phyloP scores from a whole-genome alignment of 164 flowering plant genomes.

The Macadamia tetraphylla region DNA sequence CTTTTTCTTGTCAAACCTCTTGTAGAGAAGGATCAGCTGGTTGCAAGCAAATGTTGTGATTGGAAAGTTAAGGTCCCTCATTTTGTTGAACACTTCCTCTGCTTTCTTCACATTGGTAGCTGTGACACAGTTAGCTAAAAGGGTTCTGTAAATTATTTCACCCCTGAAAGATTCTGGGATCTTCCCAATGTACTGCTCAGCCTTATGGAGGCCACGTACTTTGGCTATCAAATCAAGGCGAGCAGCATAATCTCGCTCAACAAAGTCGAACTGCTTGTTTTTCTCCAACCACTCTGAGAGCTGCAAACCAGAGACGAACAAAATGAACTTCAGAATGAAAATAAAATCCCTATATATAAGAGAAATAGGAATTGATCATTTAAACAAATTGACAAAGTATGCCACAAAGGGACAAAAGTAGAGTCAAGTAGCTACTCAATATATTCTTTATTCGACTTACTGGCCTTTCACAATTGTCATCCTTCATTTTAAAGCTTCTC shows the following conservation, averaged over 20 bases:
- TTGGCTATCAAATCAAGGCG: slow-evolving; percentile 69
- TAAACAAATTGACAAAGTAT: too few species aligned
- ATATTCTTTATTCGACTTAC: too few species aligned
- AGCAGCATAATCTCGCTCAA: slow-evolving; percentile 73
- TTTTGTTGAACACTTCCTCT: slow-evolving; percentile 72
- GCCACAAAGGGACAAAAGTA: too few species aligned
- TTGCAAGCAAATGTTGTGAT: slow-evolving; percentile 61
- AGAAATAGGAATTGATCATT: background rate
- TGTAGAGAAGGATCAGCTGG: slow-evolving; percentile 78
- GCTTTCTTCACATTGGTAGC: slow-evolving; percentile 47
- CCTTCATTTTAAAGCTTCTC: too few species aligned
- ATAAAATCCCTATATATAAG: background rate
- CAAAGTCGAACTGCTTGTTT: slow-evolving; percentile 32
- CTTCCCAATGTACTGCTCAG: slow-evolving; percentile 48
- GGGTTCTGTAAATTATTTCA: slow-evolving; percentile 58
- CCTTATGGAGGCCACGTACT: slow-evolving; percentile 51
- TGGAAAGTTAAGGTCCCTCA: slow-evolving; percentile 59
- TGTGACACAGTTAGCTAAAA: slow-evolving; percentile 54
- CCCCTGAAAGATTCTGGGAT: slow-evolving; percentile 62
- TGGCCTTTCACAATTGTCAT: too few species aligned
- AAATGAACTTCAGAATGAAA: background rate
- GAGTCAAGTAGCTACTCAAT: too few species aligned
- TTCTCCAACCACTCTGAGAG: slow-evolving; percentile 77
- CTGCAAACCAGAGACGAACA: slow-evolving; percentile 32
- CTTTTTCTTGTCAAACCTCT: slow-evolving; percentile 64